Evolutionary conservation across 1,284 basidiomycete genomes (phyloP), one percentile per base, ranked within the genome.

Genomic region (Taiwanofungus camphoratus): DNA sequence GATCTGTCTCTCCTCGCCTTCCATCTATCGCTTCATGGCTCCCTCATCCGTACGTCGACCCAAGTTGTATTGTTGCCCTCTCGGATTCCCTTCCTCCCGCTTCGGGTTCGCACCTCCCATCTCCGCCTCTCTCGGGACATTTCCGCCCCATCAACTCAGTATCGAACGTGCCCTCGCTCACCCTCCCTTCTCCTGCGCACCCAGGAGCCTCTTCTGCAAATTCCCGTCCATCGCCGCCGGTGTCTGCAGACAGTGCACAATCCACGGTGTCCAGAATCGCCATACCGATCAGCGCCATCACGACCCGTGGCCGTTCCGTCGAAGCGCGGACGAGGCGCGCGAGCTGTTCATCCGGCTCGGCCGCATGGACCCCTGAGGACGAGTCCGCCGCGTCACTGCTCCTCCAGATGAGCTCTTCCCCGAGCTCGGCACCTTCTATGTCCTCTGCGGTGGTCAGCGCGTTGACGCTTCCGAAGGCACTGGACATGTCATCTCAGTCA

Each of bases 361-460:
- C 67, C n/a, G 52, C 61, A 32, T 71, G 73, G 54, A 78, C 82
- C 5, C 74, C 77, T 0, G 83, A 86, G 46, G 83, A 87, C 53
- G 79, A 86, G 63, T 72, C 69, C 0, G 80, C 80, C 0, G 83
- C 82, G 7, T 77, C 82, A 5, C 61, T 85, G 46, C 60, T 86
- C 21, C 60, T 87, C 38, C 75, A 82, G 52, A 82, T 85, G 52
- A 73, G 76, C 55, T 64, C 65, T 5, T 69, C 71, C 32, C 55
- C 56, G 29, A 47, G 52, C 31, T 33, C 31, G 13, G 26, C 26
- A 29, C 26, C 26, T 9, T 29, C 26, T 29, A 29, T n/a, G 26
- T 29, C 26, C 26, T 29, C 26, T n/a, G 26, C 26, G 9, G 26
- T n/a, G 26, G n/a, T 29, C 26, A 9, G 9, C 9, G 8, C 26